Conservation (phyloP, 1,284 basidiomycete species). For the Sutorius eximius region DNA sequence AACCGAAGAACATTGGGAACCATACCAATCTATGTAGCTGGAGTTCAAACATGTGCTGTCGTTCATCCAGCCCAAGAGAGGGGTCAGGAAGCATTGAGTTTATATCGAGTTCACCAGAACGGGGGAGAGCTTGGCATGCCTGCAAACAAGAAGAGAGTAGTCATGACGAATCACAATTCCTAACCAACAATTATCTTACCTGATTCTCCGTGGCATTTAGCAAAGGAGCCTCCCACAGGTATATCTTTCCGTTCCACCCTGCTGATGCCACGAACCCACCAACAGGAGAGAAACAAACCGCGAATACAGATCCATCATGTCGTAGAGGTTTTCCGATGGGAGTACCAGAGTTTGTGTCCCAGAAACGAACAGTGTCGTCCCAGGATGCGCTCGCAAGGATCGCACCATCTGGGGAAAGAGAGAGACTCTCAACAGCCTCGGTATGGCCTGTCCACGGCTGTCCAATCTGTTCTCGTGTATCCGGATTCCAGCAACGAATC, state of each 20-base stretch:
- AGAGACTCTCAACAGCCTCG: fast-evolving
- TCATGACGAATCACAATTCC: too few relatives aligned
- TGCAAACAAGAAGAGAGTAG: too few relatives aligned
- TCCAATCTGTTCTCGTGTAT: not conserved
- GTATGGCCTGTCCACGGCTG: not conserved
- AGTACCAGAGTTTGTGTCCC: conserved; percentile 5
- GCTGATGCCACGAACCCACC: conserved; percentile 3
- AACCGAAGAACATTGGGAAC: not conserved
- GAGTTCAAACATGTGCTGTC: not conserved
- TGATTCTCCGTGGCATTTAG: not conserved
- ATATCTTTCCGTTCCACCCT: fast-evolving
- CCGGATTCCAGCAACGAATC: too few relatives aligned
- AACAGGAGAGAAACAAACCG: conserved; percentile 4
- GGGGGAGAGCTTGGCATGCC: too few relatives aligned
- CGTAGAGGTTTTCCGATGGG: not conserved
- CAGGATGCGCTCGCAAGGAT: conserved; percentile 13
- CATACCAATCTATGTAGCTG: not conserved
- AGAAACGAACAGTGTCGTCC: conserved; percentile 15
- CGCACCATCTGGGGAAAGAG: conserved; percentile 9
- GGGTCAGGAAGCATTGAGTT: not conserved
- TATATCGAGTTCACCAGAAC: not conserved
- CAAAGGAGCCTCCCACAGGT: conserved; percentile 1
- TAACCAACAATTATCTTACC: too few relatives aligned
- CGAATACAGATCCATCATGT: fast-evolving
- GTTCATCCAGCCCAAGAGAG: not conserved